Conservation (phyloP, 2,329 filamentous ascomycete genomes). For the Colletotrichum sp. region DNA sequence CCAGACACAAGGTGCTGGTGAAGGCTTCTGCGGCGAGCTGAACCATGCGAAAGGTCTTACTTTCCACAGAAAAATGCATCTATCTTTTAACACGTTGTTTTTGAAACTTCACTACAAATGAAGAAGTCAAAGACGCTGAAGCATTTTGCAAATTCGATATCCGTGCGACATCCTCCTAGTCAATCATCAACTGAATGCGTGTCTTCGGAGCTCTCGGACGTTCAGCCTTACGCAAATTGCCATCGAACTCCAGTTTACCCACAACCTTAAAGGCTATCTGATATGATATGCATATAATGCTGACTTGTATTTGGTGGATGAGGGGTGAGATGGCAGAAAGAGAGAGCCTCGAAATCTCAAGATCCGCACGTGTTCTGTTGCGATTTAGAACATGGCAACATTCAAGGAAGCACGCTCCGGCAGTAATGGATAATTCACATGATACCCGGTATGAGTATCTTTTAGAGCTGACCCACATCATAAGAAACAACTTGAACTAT, state of each 20-base stretch:
- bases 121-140: not conserved
- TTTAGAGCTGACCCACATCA: fast-evolving
- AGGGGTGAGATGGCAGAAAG: not conserved
- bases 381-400: not conserved
- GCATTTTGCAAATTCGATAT: not conserved
- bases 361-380: not conserved
- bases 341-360: not conserved
- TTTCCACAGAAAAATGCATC: not conserved
- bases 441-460: not conserved
- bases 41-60: not conserved
- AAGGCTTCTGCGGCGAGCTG: not conserved
- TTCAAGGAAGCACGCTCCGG: not conserved
- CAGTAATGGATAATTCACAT: not conserved
- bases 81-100: not conserved
- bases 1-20: not conserved
- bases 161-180: not conserved
- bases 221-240: not conserved
- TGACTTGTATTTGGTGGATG: not conserved
- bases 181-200: not conserved
- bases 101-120: not conserved
- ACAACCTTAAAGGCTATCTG: not conserved
- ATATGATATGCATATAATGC: not conserved
- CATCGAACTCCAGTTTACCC: not conserved
- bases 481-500: not conserved
- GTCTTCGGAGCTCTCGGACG: not conserved